Base-by-base conservation (phyloP, 129 eudicot genomes). In the Erigeron canadensis region DNA sequence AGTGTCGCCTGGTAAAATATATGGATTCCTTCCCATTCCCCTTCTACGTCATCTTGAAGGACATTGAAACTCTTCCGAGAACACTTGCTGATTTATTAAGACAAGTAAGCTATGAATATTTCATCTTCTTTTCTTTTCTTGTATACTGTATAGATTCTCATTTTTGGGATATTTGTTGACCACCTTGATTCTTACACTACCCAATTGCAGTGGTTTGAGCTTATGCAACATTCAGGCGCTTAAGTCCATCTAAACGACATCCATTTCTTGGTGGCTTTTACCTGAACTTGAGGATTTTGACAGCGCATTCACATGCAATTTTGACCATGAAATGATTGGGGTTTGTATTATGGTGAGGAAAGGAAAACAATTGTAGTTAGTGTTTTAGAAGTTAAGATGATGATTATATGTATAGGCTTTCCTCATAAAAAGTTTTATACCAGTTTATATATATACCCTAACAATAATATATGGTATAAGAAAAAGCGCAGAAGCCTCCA, bases 21-120 rank as follows among this genome's bases (percentile, higher is more conserved):
- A 79, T 95, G 71, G 96, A 90, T 79, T 81, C 94, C 0, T 95
- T 95, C 75, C 99, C 97, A 1, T 95, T 95, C 83, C 99, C 99
- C 2, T 95, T 79, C 70, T 95, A 90, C 51, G 88, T 88, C 11
- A 83, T 95, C 48, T 80, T 95, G 23, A 90, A 80, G 81, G 85
- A 88, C 82, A 90, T 95, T 8, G 94, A 95, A 64, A 86, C 86
- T 44, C 97, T 95, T 79, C 99, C 99, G 18, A 81, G 91, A 77
- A 95, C 99, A 5, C 94, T 95, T 16, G 96, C 96, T 46, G 99
- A 95, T 82, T 82, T 95, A 61, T 65, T 95, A 75, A 83, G 99
- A 95, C 99, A 95, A 76, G 99, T 90, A 77, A 77, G 84, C 28
- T 6, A 45, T 67, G 11, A 4, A 28, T 17, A 15, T 54, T 4